A percentile compares a stretch with the other conserved stretches of the same genome.
phyloP scores from a whole-genome alignment of 352 stramenopile species.

The Pythium plurisporium region DNA sequence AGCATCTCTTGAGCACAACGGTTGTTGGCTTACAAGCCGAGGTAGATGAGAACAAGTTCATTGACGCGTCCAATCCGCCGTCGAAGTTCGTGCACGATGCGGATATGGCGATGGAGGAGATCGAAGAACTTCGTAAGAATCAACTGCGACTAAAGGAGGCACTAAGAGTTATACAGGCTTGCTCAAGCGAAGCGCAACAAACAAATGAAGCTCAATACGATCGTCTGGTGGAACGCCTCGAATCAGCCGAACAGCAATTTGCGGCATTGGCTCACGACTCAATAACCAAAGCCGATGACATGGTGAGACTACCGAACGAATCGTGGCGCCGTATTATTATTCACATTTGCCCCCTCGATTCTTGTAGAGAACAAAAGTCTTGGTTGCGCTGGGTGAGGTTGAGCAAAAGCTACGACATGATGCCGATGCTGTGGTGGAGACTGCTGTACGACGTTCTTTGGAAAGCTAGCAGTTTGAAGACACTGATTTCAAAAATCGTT shows the following conservation, averaged over 20 bases:
- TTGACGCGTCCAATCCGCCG: background rate
- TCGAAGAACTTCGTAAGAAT: slow-evolving; percentile 47
- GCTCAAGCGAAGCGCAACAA: slow-evolving; percentile 37
- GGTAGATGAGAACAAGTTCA: slow-evolving; percentile 28
- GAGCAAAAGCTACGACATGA: slow-evolving; percentile 38
- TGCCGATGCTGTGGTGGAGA: slow-evolving; percentile 28
- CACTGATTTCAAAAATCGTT: background rate
- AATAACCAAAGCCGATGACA: slow-evolving; percentile 31
- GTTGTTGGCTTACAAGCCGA: slow-evolving; percentile 55
- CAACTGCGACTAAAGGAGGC: slow-evolving; percentile 45
- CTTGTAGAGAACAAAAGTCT: slow-evolving; percentile 27
- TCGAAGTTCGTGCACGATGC: slow-evolving; percentile 3
- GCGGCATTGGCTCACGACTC: slow-evolving; percentile 31
- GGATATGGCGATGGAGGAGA: slow-evolving; percentile 13
- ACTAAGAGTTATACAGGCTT: slow-evolving; percentile 40
- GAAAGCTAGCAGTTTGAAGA: too few relatives aligned
- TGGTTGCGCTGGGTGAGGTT: slow-evolving; percentile 32
- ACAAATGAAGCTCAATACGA: slow-evolving; percentile 25
- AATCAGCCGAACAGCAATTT: slow-evolving; percentile 42
- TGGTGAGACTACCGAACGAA: slow-evolving; percentile 27
- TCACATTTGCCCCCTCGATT: background rate
- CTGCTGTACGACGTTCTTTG: slow-evolving; percentile 36
- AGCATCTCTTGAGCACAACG: slow-evolving; percentile 54
- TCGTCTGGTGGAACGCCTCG: slow-evolving; percentile 31
- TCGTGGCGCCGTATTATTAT: background rate